Evolutionary conservation across 2,329 filamentous ascomycete species (phyloP).

Genomic region (Thyridium curvatum): DNA sequence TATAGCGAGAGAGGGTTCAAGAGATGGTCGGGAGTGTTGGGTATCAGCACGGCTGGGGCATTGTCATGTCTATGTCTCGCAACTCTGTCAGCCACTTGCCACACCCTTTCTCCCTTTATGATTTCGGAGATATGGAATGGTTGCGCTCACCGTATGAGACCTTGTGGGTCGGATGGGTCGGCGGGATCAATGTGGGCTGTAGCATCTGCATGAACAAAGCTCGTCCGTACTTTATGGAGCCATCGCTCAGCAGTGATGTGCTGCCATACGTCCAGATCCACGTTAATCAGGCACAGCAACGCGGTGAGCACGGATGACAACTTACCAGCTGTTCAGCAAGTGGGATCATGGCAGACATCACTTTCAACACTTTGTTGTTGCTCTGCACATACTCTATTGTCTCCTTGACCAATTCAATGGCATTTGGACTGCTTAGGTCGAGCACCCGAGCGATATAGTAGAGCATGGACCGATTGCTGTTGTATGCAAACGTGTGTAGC

Average conservation of each 20-base stretch:
- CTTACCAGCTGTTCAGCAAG: constrained; percentile 31
- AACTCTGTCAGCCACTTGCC: too few relatives aligned
- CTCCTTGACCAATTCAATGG: constrained; percentile 27
- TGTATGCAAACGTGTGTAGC: constrained; percentile 38
- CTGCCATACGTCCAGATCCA: constrained; percentile 15
- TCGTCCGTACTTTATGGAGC: constrained; percentile 26
- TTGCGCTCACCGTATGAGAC: too few relatives aligned
- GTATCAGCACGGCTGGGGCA: too few relatives aligned
- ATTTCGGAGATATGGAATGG: too few relatives aligned
- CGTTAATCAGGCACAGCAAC: too few relatives aligned
- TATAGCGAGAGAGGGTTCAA: too few relatives aligned
- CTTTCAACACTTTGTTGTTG: constrained; percentile 26
- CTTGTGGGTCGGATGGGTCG: too few relatives aligned
- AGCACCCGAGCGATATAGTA: constrained; percentile 39
- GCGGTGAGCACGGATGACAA: constrained; percentile 5
- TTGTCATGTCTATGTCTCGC: too few relatives aligned
- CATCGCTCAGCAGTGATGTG: constrained; percentile 30
- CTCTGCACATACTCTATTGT: constrained; percentile 32
- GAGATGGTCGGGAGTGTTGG: too few relatives aligned
- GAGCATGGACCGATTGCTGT: constrained; percentile 39
- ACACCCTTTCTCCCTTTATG: too few relatives aligned
- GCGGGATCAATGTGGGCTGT: too few relatives aligned
- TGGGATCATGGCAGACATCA: constrained; percentile 30
- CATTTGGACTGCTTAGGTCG: constrained; percentile 23
- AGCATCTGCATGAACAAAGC: neutral